phyloP scores from a whole-genome alignment of 139 green algal species.

The Chlamydomonas sphaeroides region DNA sequence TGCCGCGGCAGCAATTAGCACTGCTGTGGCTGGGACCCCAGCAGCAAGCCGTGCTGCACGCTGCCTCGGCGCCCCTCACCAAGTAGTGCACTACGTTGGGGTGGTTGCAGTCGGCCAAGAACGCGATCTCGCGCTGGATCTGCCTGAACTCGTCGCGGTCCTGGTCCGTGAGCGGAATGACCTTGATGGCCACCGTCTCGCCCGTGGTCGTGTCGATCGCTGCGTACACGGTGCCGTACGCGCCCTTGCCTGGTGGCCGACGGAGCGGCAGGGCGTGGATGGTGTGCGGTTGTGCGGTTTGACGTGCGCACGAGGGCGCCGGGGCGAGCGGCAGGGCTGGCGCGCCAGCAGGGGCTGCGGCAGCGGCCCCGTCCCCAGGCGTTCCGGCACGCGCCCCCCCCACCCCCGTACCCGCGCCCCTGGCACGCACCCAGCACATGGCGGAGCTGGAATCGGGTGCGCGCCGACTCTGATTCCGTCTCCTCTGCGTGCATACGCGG shows the following conservation, averaged over 20 bases:
- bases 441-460: conserved; percentile 27
- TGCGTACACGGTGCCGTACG: conserved; percentile 91
- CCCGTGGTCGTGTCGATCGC: conserved; percentile 64
- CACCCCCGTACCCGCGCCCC: too few relatives aligned
- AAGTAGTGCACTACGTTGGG: conserved; percentile 95
- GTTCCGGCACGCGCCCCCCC: too few relatives aligned
- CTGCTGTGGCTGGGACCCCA: too few relatives aligned
- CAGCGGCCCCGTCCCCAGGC: too few relatives aligned
- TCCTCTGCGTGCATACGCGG: neutral
- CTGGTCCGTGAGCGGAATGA: conserved; percentile 11
- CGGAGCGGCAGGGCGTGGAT: neutral
- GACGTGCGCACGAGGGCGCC: neutral
- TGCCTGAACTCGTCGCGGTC: conserved; percentile 71
- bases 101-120: conserved; percentile 92
- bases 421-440: neutral
- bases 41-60: too few relatives aligned
- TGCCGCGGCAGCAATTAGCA: too few relatives aligned
- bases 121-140: conserved; percentile 81
- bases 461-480: conserved; percentile 13
- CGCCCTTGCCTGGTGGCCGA: conserved; percentile 66
- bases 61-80: conserved; percentile 48
- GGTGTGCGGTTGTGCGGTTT: neutral
- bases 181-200: conserved; percentile 88
- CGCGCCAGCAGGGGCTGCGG: too few relatives aligned
- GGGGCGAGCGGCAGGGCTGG: too few relatives aligned